A percentile compares a stretch with the other conserved stretches of the same genome.
Conservation (phyloP, 2,329 filamentous ascomycete species). For the Arthrinium phaeospermum region DNA sequence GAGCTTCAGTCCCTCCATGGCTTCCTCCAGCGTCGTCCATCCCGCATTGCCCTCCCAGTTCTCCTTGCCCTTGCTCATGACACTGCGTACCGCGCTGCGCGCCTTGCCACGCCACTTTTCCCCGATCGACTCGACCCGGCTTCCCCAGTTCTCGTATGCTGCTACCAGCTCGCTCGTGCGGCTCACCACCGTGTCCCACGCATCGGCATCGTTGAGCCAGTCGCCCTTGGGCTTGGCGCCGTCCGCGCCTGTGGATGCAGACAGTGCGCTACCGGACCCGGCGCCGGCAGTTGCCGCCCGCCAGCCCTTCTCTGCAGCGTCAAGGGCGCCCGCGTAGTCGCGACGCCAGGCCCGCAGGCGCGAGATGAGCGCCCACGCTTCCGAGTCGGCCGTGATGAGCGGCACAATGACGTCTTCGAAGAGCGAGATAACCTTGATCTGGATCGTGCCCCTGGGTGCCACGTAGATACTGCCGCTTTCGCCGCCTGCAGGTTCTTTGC, state of each 20-base stretch:
- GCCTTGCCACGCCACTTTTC: conserved; percentile 89
- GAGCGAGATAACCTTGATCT: conserved; percentile 70
- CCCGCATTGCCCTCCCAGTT: conserved; percentile 79
- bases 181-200: conserved; percentile 75
- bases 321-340: conserved; percentile 74
- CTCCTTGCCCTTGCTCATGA: conserved; percentile 82
- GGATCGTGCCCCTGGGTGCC: conserved; percentile 62
- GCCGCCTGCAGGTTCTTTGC: conserved; percentile 38
- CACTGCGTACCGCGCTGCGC: conserved; percentile 79
- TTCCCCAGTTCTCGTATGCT: conserved; percentile 80
- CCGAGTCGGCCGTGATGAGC: conserved; percentile 79
- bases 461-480: conserved; percentile 40
- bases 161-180: conserved; percentile 83
- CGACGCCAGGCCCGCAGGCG: conserved; percentile 75
- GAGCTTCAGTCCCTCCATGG: conserved; percentile 59
- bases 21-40: conserved; percentile 65
- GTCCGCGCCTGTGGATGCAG: conserved; percentile 45
- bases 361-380: conserved; percentile 78
- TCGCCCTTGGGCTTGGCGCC: conserved; percentile 28
- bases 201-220: conserved; percentile 64
- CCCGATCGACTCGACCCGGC: conserved; percentile 70
- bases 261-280: conserved; percentile 48
- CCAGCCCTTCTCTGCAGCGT: conserved; percentile 91
- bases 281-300: conserved; percentile 68
- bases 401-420: conserved; percentile 79